Evolutionary conservation across 2,329 filamentous ascomycete species (phyloP), one percentile per base, ranked within the genome.

Genomic region (Aspergillus amoenus): DNA sequence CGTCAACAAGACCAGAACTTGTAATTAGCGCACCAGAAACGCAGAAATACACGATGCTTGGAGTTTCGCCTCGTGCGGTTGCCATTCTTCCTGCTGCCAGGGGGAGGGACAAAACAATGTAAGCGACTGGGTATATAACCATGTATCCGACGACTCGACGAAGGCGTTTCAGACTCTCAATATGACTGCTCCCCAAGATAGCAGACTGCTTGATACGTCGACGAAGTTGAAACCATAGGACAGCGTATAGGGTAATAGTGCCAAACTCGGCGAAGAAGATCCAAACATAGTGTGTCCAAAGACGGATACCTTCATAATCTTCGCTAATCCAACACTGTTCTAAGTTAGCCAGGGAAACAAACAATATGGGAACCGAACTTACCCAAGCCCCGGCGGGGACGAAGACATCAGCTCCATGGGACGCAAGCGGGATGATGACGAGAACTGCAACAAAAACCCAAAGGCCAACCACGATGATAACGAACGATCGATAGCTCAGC

Each of bases 41-140:
- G 64, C 79, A 82, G 52, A 83, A 78, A 58, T 79, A 79, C 15
- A 76, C 74, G 3, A 74, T 53, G 22, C 64, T 72, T 1, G 74
- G 70, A 2, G 56, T 64, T 15, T 68, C 53, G 17, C 72, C 71
- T 44, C 70, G 68, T 6, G 73, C 74, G 4, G 72, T 71, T 17
- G 74, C 70, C 76, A 78, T 78, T 42, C 76, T 74, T 24, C 74
- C 76, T 3, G 75, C 76, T 2, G 85, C 86, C 7, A 84, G 78
- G 1, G 88, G 88, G 24, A 91, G 78, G 55, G 88, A 89, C 41
- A 84, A 62, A 12, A 87, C 72, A 4, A 83, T 82, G 66, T 90
- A 90, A 11, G 73, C 76, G 12, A 81, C 67, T 2, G 76, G 76
- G 55, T 78, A 79, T 56, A 78, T 76, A 45, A 78, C 72, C 76